phyloP scores from a whole-genome alignment of 2,329 filamentous ascomycete genomes.

The Fusarium lateritium region DNA sequence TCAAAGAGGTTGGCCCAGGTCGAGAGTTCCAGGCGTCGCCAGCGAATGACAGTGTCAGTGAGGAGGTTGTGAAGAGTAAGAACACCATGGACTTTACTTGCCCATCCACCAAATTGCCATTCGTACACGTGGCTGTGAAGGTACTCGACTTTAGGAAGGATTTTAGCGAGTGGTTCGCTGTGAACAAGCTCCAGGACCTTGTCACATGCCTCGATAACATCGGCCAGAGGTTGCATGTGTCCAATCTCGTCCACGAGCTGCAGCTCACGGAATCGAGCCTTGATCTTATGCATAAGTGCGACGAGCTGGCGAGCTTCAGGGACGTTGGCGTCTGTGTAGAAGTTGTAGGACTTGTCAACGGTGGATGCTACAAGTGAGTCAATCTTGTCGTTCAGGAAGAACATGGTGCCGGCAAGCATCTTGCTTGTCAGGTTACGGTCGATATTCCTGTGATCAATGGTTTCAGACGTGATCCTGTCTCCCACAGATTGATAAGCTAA shows the following conservation, averaged over 20 bases:
- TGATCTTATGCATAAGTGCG: conserved; percentile 76
- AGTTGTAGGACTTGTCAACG: conserved; percentile 76
- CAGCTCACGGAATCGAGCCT: conserved; percentile 80
- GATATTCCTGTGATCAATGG: conserved; percentile 47
- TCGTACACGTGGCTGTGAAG: conserved; percentile 89
- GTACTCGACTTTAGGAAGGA: conserved; percentile 89
- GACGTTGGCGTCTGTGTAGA: conserved; percentile 88
- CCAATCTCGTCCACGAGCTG: conserved; percentile 75
- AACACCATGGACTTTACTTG: conserved; percentile 83
- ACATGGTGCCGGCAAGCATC: conserved; percentile 76
- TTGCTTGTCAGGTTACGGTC: conserved; percentile 62
- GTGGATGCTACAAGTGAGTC: conserved; percentile 58
- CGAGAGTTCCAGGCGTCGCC: conserved; percentile 90
- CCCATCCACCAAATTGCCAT: conserved; percentile 91
- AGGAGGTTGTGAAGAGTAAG: conserved; percentile 80
- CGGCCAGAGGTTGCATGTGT: conserved; percentile 81
- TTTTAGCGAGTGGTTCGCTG: conserved; percentile 86
- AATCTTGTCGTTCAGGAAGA: conserved; percentile 75
- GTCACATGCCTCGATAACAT: conserved; percentile 82
- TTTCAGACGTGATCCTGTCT: conserved; percentile 54
- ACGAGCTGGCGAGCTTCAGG: conserved; percentile 82
- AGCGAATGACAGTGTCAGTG: conserved; percentile 85
- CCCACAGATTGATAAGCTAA: conserved; percentile 62
- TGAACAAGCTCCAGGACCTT: conserved; percentile 83
- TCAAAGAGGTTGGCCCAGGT: conserved; percentile 94